Conservation (phyloP, 495 filamentous ascomycete genomes). For the Wilcoxina mikolae region DNA sequence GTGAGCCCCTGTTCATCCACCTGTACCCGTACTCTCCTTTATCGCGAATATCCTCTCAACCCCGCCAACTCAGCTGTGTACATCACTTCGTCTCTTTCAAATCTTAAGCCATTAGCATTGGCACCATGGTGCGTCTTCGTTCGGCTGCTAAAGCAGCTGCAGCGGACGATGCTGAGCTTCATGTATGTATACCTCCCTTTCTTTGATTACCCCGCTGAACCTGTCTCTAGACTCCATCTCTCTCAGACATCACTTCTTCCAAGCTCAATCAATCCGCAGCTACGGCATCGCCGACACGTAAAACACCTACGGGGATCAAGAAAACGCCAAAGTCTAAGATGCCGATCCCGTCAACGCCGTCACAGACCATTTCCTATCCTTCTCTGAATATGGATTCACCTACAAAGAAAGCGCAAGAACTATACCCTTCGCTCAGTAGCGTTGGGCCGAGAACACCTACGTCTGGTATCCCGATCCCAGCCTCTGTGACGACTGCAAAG, state of each 20-base stretch:
- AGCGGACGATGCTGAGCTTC: background rate
- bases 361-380: background rate
- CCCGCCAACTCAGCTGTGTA: too few species aligned
- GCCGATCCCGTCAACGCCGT: background rate
- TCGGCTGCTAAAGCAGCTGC: slow-evolving; percentile 7
- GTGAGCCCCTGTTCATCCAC: too few species aligned
- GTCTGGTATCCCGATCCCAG: background rate
- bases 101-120: slow-evolving; percentile 1
- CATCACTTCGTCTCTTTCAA: too few species aligned
- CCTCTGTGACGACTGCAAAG: slow-evolving; percentile 11
- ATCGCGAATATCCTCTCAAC: too few species aligned
- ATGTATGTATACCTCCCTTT: background rate
- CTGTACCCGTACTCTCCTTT: too few species aligned
- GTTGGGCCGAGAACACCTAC: background rate
- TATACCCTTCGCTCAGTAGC: too few species aligned
- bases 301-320: background rate
- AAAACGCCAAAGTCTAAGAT: background rate
- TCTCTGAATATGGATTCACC: background rate
- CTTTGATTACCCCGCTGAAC: background rate
- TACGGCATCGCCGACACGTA: background rate
- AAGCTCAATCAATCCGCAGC: background rate
- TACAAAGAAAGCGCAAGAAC: background rate
- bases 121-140: slow-evolving; percentile 17
- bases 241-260: background rate
- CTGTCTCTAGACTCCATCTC: background rate